These are phyloP conservation scores for Saccharomyces pastorianus DNA, from an alignment of 1,139 yeast species.

Conservation along the genomic window DNA sequence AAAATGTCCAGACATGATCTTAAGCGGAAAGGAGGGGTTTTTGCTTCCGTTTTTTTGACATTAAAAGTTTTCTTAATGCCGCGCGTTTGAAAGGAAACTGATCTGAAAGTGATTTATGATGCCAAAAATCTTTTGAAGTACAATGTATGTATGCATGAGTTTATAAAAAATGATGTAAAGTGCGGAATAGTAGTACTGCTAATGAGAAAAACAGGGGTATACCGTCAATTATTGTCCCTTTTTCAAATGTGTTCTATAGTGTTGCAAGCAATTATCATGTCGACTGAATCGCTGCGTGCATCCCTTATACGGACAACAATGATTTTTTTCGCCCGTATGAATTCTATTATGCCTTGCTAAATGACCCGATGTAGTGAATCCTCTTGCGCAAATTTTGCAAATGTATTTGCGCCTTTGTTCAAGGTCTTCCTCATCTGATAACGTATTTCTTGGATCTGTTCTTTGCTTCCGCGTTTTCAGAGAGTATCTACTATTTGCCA, in stretches of 20 bases:
- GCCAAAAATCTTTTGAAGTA: neutral
- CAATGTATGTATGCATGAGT: neutral
- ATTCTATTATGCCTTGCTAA: conserved; percentile 83
- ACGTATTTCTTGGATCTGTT: neutral
- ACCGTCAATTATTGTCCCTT: neutral
- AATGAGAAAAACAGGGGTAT: neutral
- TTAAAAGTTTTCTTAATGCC: neutral
- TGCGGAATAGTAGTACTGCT: neutral
- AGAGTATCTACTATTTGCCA: neutral
- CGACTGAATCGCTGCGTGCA: conserved; percentile 83
- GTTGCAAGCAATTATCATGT: conserved; percentile 93
- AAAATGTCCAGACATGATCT: neutral
- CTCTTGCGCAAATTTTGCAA: conserved; percentile 28
- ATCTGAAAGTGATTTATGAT: neutral
- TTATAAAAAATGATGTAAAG: neutral
- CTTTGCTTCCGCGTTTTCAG: neutral
- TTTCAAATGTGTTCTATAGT: conserved; percentile 61
- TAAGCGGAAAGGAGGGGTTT: neutral
- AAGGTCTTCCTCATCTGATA: neutral
- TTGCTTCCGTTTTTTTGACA: neutral
- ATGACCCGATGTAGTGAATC: conserved; percentile 78
- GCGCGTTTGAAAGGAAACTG: neutral
- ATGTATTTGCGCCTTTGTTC: conserved; percentile 16
- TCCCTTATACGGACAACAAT: conserved; percentile 71
- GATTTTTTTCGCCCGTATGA: conserved; percentile 88